Evolutionary conservation across 176 grass and related monocot species (phyloP).

Genomic region (Canna indica): DNA sequence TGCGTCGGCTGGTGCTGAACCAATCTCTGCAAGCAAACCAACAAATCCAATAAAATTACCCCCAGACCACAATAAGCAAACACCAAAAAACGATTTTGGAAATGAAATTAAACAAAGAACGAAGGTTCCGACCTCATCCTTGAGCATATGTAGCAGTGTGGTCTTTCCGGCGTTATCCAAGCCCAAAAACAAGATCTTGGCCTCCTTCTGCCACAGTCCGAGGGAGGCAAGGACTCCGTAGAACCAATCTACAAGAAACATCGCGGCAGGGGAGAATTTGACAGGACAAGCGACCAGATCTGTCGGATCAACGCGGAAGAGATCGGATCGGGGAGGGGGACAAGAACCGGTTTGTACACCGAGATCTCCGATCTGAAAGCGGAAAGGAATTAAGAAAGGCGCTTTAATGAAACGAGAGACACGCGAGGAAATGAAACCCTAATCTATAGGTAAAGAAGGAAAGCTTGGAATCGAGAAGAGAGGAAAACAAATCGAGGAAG

Average conservation of each 20-base stretch:
- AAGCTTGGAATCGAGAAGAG: background rate
- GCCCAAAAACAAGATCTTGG: slow-evolving; percentile 8
- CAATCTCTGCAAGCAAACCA: background rate
- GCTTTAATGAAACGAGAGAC: background rate
- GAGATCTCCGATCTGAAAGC: background rate
- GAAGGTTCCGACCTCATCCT: slow-evolving; percentile 9
- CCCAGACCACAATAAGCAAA: background rate
- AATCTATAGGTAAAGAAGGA: background rate
- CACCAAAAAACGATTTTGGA: background rate
- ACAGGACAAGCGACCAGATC: background rate
- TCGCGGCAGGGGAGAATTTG: background rate
- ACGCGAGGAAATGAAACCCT: background rate
- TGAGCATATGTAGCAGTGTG: slow-evolving; percentile 10
- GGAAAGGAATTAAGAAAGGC: background rate
- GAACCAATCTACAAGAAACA: slow-evolving; percentile 10
- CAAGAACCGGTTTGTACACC: background rate
- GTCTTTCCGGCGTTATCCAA: slow-evolving; percentile 11
- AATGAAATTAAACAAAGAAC: background rate
- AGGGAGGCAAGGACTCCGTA: slow-evolving; percentile 9
- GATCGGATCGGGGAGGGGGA: background rate
- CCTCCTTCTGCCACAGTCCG: slow-evolving; percentile 11
- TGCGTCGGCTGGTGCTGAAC: slow-evolving; percentile 12
- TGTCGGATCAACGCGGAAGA: background rate
- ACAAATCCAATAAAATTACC: background rate
- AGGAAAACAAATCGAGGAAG: background rate